A percentile compares a stretch with the other conserved stretches of the same genome.
Evolutionary conservation across 225 moss, liverwort and hornwort species (phyloP).

Genomic region (Ulota crispa): DNA sequence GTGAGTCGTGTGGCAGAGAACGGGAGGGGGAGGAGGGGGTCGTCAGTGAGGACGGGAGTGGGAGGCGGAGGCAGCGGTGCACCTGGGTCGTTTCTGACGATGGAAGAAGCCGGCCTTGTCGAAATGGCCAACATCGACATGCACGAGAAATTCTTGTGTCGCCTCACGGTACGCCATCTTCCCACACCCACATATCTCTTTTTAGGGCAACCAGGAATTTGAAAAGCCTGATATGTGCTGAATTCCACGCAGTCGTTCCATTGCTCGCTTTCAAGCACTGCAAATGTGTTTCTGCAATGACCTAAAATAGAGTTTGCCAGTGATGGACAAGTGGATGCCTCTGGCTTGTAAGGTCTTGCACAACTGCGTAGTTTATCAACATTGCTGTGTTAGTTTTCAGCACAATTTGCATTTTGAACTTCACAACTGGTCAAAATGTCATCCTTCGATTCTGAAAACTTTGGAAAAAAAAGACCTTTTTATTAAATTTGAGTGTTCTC

Average conservation of each 20-base stretch:
- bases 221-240: background rate
- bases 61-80: constrained; percentile 35
- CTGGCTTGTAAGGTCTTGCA: background rate
- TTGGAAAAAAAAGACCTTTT: no score
- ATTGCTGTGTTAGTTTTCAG: background rate
- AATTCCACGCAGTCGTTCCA: background rate
- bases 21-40: constrained; percentile 7
- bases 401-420: background rate
- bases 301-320: background rate
- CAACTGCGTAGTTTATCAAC: background rate
- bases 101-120: constrained; percentile 84
- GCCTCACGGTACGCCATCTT: constrained; percentile 60
- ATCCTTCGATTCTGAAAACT: background rate
- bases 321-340: background rate
- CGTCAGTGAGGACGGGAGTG: constrained; percentile 15
- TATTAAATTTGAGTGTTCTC: background rate
- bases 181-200: background rate
- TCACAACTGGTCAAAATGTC: background rate
- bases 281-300: background rate
- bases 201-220: constrained; percentile 4
- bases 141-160: constrained; percentile 91
- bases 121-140: constrained; percentile 87
- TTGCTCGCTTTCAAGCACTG: background rate
- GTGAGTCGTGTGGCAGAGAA: constrained; percentile 12
- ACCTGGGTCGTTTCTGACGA: constrained; percentile 68